Base-by-base conservation (phyloP, 1,139 yeast genomes). In the Debaryomycetaceae sp. region DNA sequence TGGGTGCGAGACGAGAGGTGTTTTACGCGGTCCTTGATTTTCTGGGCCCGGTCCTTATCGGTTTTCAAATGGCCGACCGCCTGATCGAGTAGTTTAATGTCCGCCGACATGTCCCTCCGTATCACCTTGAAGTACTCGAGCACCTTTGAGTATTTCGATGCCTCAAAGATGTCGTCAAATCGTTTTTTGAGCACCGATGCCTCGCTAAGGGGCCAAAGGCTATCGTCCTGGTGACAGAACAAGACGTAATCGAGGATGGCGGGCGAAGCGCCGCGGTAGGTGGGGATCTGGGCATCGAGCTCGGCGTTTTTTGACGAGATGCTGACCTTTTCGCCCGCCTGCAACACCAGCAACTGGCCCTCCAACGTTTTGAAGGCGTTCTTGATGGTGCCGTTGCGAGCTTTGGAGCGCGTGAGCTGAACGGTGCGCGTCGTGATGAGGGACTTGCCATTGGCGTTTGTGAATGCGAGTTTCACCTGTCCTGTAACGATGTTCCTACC, bases 191-290 rank as follows among this genome's bases (percentile, higher is more conserved):
- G 65, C 11, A 71, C 71, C 5, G 94, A 68, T 1, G 98, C 94
- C 52, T 92, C 99, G 40, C 90, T 75, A 32, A 92, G 61, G 2
- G 99, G 99, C 99, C 99, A 92, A 24, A 85, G 56, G 45, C 92
- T 79, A 36, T 92, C 99, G 46, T 92, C 99, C 51, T 92, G 99
- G 48, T 92, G 99, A 47, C 98, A 90, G 51, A 92, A 92, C 3
- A 90, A 78, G 27, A 92, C 98, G 50, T 86, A 83, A 41, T 90
- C 95, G 28, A 92, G 56, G 30, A 92, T 74, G 0, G 97, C 85
- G 32, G 74, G 72, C 0, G 95, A 80, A 0, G 87, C 95, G 4
- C 98, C 98, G 32, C 92, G 59, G 39, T 77, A 77, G 12, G 68
- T 60, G 1, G 97, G 96, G 28, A 90, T 77, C 33, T 80, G 81